Evolutionary conservation across 148 eudicot genomes (phyloP), one percentile per base, ranked within the genome.

Genomic region (Simmondsia chinensis): DNA sequence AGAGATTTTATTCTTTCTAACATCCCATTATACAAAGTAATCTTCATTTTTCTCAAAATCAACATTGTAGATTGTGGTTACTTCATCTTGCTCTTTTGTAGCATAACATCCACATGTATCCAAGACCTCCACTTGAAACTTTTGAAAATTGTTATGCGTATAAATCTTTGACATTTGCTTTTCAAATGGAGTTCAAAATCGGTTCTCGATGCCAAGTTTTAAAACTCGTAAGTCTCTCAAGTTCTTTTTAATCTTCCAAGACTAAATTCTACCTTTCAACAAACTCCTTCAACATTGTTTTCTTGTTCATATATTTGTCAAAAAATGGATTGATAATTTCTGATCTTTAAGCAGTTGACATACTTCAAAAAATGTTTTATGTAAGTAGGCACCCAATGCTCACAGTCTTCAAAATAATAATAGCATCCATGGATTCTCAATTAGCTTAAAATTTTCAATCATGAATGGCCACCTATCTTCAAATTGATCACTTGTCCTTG

Each of bases 251-350:
- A 24, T 47, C 52, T 4, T 31, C 25, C 3, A 29, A 25, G 5
- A 39, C 58, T 14, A 27, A 23, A 0, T 43, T 38, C 19, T 33
- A 55, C n/a, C 43, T 36, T 4, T 23, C 24, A 43, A 55, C 50
- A 55, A 55, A 43, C 9, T 55, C 21, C 11, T 21, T 43, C 10
- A 55, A 15, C 4, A 33, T 0, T 8, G 42, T 43, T 6, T 35
- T 43, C 9, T 25, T 31, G 18, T 55, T 32, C 1, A 55, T 40
- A 33, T 43, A 55, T 6, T 22, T 32, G n/a, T 55, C 50, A 55
- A 43, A 55, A 29, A 55, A 22, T 3, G 24, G 43, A 22, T 55
- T 55, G 9, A 55, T 55, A 33, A 49, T 55, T 33, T 43, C 23
- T 3, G 28, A 39, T 1, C 42, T 6, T 33, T 55, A 41, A 26